Conservation (phyloP, 2,329 filamentous ascomycete species). For the Aspergillus sp. region DNA sequence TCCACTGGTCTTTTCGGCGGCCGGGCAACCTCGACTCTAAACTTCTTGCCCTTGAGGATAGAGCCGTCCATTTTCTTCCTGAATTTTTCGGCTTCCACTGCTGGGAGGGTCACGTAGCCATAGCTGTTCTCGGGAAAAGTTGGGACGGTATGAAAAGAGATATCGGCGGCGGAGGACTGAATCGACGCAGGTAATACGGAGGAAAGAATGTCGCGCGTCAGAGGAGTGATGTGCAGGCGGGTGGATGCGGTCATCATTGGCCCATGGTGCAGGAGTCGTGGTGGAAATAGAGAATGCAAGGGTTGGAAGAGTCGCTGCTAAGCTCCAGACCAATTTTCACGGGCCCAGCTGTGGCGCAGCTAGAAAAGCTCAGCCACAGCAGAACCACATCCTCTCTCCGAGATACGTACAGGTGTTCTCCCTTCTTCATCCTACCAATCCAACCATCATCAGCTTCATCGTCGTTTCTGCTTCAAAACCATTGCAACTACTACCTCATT, state of each 20-base stretch:
- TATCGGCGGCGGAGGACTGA: slow-evolving; percentile 58
- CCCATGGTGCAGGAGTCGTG: slow-evolving; percentile 1
- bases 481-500: no score
- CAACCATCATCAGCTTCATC: no score
- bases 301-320: no score
- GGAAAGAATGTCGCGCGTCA: slow-evolving; percentile 64
- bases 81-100: slow-evolving; percentile 75
- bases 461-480: no score
- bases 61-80: slow-evolving; percentile 85
- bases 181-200: slow-evolving; percentile 61
- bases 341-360: no score
- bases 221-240: slow-evolving; percentile 79
- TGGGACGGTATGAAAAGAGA: slow-evolving; percentile 79
- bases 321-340: no score
- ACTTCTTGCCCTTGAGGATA: slow-evolving; percentile 73
- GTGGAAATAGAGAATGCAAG: no score
- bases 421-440: no score
- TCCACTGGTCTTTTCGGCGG: slow-evolving; percentile 47
- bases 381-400: no score
- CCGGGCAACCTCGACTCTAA: slow-evolving; percentile 72
- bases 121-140: slow-evolving; percentile 86
- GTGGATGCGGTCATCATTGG: slow-evolving; percentile 16
- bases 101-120: slow-evolving; percentile 79
- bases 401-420: no score
- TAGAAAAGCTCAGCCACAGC: no score